phyloP scores from a whole-genome alignment of 2,329 filamentous ascomycete genomes.

The Tolypocladium guangdongense region DNA sequence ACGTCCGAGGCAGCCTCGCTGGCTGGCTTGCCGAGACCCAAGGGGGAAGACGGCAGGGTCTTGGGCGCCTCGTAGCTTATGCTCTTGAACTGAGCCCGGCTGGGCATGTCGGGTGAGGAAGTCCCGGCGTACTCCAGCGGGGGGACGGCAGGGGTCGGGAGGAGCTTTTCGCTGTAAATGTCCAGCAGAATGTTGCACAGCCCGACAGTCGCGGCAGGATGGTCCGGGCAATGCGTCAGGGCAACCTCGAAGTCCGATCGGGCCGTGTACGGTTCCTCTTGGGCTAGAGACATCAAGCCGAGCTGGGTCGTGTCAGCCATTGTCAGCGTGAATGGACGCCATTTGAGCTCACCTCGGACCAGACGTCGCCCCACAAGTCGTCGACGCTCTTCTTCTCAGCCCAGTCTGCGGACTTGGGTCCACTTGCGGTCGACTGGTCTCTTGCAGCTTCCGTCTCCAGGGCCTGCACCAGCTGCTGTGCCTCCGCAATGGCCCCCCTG shows the following conservation, averaged over 20 bases:
- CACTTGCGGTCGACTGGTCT: constrained; percentile 50
- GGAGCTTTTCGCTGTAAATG: constrained; percentile 61
- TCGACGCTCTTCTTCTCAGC: constrained; percentile 72
- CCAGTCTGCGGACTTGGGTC: constrained; percentile 59
- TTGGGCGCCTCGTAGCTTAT: constrained; percentile 1
- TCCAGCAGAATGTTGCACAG: constrained; percentile 80
- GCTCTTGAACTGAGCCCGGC: background rate
- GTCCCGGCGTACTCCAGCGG: constrained; percentile 19
- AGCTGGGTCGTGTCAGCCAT: constrained; percentile 35
- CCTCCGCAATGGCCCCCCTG: constrained; percentile 69
- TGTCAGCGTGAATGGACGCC: background rate
- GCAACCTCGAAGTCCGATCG: constrained; percentile 73
- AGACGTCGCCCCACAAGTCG: constrained; percentile 75
- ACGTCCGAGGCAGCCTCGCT: constrained; percentile 5
- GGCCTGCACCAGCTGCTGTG: constrained; percentile 59
- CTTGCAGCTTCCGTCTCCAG: constrained; percentile 58
- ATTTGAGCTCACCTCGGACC: constrained; percentile 55
- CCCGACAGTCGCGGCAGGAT: constrained; percentile 68
- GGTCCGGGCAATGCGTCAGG: constrained; percentile 67
- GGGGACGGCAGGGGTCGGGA: constrained; percentile 45
- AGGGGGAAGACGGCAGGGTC: constrained; percentile 30
- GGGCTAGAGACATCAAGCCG: constrained; percentile 54
- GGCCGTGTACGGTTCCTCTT: constrained; percentile 54
- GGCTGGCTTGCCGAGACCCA: constrained; percentile 31
- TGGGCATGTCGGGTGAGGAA: constrained; percentile 3